A percentile compares a stretch with the other conserved stretches of the same genome.
Conservation (phyloP, 768 basidiomycete genomes). For the Agaricus bisporus region DNA sequence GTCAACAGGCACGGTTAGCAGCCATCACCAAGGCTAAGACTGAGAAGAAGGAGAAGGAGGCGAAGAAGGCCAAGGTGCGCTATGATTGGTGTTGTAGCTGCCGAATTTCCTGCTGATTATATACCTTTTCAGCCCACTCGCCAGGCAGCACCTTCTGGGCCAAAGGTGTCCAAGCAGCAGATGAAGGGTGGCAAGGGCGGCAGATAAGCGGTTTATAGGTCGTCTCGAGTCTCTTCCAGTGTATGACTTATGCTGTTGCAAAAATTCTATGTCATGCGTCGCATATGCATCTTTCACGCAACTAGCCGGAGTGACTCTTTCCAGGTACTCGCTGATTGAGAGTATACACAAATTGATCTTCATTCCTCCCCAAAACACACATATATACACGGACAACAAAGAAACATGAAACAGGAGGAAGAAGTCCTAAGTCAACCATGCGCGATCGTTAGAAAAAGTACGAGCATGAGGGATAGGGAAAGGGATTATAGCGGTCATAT, state of each 20-base stretch:
- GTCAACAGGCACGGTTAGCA: slow-evolving; percentile 71
- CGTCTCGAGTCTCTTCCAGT: not conserved
- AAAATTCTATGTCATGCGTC: slow-evolving; percentile 20
- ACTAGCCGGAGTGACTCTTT: not conserved
- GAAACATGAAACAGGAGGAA: not conserved
- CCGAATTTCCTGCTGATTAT: not conserved
- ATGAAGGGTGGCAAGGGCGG: slow-evolving; percentile 89
- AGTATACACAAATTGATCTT: too few species aligned
- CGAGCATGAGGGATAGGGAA: too few species aligned
- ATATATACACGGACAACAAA: not conserved
- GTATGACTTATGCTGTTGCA: slow-evolving; percentile 21
- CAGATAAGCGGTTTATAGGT: slow-evolving; percentile 38
- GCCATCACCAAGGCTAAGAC: slow-evolving; percentile 93
- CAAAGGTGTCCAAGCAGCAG: slow-evolving; percentile 92
- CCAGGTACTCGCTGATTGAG: not conserved
- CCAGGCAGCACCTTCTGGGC: slow-evolving; percentile 47
- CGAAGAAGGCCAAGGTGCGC: slow-evolving; percentile 79
- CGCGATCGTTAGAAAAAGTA: too few species aligned
- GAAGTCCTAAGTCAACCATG: slow-evolving; percentile 1
- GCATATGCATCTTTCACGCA: slow-evolving; percentile 14
- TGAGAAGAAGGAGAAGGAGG: slow-evolving; percentile 96
- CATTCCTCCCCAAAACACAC: not conserved
- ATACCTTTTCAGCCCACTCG: slow-evolving; percentile 44
- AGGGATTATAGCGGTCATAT: slow-evolving; percentile 18
- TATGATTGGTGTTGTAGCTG: not conserved